Evolutionary conservation across 177 flowering plant genomes (phyloP), one percentile per base, ranked within the genome.

Genomic region (Tripterygium wilfordii): DNA sequence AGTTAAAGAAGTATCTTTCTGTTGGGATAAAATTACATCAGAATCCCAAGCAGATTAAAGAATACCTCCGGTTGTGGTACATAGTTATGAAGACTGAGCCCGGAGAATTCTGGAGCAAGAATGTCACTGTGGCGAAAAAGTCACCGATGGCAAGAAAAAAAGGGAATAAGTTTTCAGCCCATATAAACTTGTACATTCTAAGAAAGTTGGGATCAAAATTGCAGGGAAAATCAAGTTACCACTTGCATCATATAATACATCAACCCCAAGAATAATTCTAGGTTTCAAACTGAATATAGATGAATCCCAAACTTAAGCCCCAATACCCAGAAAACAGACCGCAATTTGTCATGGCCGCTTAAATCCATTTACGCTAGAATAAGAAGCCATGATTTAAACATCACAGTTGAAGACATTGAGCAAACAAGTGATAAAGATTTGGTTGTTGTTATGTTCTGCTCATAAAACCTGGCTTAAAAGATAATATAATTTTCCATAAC

Each of bases 301-400:
- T 44, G 48, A 74, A 63, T 85, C 95, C 96, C 96, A 91, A 18
- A 85, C 72, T 40, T 85, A 42, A 91, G 71, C 20, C 98, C 96
- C 49, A 75, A 15, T 28, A 85, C 67, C 98, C 88, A 57, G 48
- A 77, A 45, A 42, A 17, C 1, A 42, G 19, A 48, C 40, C 28
- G 2, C n/a, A n/a, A n/a, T n/a, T n/a, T n/a, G n/a, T n/a, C n/a
- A n/a, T n/a, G n/a, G n/a, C n/a, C n/a, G n/a, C n/a, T n/a, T n/a
- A n/a, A n/a, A n/a, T n/a, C n/a, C n/a, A n/a, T n/a, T n/a, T n/a
- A n/a, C n/a, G n/a, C n/a, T n/a, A n/a, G n/a, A n/a, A n/a, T n/a
- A n/a, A n/a, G n/a, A n/a, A n/a, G n/a, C n/a, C n/a, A n/a, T n/a
- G n/a, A n/a, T n/a, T n/a, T n/a, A n/a, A n/a, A n/a, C n/a, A n/a